Conservation (phyloP, 345 rosid genomes). For the Gossypium anomalum region DNA sequence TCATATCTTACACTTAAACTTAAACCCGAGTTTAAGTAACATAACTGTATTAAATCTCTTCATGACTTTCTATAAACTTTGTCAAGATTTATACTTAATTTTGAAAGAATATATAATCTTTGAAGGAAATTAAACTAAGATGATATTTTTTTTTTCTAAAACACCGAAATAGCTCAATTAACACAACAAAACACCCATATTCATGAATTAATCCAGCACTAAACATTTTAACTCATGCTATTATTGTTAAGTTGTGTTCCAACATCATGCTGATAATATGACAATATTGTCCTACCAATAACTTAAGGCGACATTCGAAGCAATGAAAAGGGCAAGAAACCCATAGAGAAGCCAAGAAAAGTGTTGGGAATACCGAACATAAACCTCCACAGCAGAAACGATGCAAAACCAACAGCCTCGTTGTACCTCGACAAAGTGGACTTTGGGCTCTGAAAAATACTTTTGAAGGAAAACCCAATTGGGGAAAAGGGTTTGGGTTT, state of each 20-base stretch:
- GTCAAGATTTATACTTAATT: constrained; percentile 79
- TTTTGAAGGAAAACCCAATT: constrained; percentile 34
- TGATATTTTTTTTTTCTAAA: constrained; percentile 1
- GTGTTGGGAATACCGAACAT: constrained; percentile 65
- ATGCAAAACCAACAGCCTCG: constrained; percentile 27
- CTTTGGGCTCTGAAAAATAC: constrained; percentile 52
- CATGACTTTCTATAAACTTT: constrained; percentile 85
- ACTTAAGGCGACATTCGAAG: no score
- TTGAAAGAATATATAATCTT: constrained; percentile 76
- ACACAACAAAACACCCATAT: neutral
- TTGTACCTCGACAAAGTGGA: constrained; percentile 60
- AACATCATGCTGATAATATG: no score
- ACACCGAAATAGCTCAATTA: neutral
- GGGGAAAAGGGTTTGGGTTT: constrained; percentile 22
- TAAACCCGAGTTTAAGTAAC: no score
- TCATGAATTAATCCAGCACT: neutral
- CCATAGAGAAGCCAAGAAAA: constrained; percentile 76
- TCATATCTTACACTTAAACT: no score
- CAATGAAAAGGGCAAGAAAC: constrained; percentile 66
- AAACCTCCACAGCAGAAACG: neutral
- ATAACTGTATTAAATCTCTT: constrained; percentile 71
- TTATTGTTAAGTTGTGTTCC: no score
- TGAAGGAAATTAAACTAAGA: constrained; percentile 22
- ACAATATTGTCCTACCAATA: no score
- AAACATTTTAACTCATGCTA: neutral